phyloP scores from a whole-genome alignment of 805 yeast genomes.

The Sugiyamaella floridensis region DNA sequence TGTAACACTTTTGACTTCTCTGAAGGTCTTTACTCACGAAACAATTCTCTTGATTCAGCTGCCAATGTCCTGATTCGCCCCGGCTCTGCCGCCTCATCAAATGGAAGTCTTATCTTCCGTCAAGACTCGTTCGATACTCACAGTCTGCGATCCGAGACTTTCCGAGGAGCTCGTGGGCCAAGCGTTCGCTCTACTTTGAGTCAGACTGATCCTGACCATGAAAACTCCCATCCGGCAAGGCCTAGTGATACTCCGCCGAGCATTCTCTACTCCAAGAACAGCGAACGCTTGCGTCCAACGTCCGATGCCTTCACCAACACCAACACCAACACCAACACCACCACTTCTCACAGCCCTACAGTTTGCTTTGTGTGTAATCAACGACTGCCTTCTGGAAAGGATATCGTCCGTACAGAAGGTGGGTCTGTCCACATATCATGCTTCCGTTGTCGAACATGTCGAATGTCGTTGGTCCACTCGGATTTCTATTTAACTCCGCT shows the following conservation, averaged over 20 bases:
- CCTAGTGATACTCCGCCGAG: no score
- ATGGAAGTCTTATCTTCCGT: background rate
- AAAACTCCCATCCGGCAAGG: no score
- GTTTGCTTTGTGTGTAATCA: constrained; percentile 31
- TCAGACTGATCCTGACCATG: background rate
- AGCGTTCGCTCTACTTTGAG: background rate
- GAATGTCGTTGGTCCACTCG: constrained; percentile 18
- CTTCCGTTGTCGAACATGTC: constrained; percentile 20
- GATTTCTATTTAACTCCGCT: constrained; percentile 16
- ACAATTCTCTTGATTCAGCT: background rate
- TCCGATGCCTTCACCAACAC: no score
- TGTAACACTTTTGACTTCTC: background rate
- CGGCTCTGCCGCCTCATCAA: background rate
- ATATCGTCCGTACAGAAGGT: constrained; percentile 21
- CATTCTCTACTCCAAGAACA: no score
- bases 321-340: no score
- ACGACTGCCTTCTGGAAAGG: constrained; percentile 12
- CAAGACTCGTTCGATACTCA: background rate
- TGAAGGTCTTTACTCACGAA: background rate
- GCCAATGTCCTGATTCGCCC: background rate
- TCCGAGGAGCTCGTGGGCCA: no score
- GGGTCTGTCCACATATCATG: constrained; percentile 21
- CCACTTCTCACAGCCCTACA: background rate
- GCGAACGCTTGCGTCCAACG: no score
- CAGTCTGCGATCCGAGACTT: no score